A percentile compares a stretch with the other conserved stretches of the same genome.
phyloP scores from a whole-genome alignment of 2,329 filamentous ascomycete species.

The Tolypocladium endophyticum region DNA sequence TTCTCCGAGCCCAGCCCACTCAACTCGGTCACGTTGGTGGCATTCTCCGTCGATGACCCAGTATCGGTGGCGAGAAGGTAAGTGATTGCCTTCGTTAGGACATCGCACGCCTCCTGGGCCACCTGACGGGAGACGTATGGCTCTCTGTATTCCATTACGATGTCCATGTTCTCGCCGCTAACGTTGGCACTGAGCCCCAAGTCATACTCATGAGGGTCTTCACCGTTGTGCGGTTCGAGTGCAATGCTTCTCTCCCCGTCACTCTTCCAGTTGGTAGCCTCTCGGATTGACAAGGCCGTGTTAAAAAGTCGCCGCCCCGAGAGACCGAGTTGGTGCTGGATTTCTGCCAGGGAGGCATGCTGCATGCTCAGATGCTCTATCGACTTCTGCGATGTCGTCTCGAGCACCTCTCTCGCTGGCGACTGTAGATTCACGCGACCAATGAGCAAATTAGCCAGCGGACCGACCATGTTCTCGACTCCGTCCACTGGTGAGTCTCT shows the following conservation, averaged over 20 bases:
- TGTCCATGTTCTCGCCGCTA: background rate
- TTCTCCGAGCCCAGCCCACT: background rate
- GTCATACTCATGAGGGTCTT: constrained; percentile 8
- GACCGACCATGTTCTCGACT: constrained; percentile 37
- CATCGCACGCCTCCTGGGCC: constrained; percentile 1
- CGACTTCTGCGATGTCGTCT: constrained; percentile 33
- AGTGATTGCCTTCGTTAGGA: constrained; percentile 1
- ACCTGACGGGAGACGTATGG: background rate
- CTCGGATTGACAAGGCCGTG: constrained; percentile 20
- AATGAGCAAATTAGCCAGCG: constrained; percentile 45
- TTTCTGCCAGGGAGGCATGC: constrained; percentile 35
- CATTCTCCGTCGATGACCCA: background rate
- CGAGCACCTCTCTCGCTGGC: constrained; percentile 22
- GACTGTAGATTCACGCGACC: constrained; percentile 28
- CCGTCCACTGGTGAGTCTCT: constrained; percentile 38
- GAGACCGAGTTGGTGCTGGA: constrained; percentile 23
- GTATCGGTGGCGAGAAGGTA: constrained; percentile 1
- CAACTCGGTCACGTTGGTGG: background rate
- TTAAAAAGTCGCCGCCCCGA: constrained; percentile 17
- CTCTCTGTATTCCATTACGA: constrained; percentile 5
- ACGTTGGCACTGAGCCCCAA: constrained; percentile 3
- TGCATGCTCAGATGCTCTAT: constrained; percentile 36
- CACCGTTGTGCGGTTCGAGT: constrained; percentile 3
- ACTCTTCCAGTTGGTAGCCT: constrained; percentile 1
- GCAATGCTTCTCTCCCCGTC: background rate